Conservation (phyloP, 208 protist species). For the Histomonas meleagridis region DNA sequence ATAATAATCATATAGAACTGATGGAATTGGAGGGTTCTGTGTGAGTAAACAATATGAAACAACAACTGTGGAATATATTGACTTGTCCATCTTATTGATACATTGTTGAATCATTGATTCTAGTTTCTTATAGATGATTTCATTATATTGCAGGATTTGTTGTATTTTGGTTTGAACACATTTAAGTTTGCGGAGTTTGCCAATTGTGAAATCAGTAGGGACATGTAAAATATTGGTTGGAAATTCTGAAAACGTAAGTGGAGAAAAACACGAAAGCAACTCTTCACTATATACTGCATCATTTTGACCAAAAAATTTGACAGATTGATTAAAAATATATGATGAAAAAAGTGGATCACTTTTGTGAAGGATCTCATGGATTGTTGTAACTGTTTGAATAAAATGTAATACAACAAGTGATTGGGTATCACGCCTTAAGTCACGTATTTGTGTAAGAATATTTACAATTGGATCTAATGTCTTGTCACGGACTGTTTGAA, state of each 20-base stretch:
- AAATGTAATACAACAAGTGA: background rate
- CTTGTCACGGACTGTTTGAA: background rate
- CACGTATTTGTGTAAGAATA: background rate
- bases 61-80: background rate
- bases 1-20: background rate
- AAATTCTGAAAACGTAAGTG: background rate
- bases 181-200: background rate
- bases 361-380: background rate
- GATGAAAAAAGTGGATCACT: background rate
- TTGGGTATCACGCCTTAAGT: background rate
- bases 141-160: background rate
- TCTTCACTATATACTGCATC: background rate
- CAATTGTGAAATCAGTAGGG: background rate
- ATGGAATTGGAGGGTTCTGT: background rate
- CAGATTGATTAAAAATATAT: background rate
- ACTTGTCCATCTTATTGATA: background rate
- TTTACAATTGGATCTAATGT: constrained; percentile 8
- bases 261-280: background rate
- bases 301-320: background rate
- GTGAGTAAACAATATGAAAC: background rate
- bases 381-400: background rate
- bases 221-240: background rate
- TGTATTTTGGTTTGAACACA: background rate
- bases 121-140: background rate
- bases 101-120: background rate